phyloP scores from a whole-genome alignment of 768 basidiomycete genomes.

The Collybiopsis confluens region DNA sequence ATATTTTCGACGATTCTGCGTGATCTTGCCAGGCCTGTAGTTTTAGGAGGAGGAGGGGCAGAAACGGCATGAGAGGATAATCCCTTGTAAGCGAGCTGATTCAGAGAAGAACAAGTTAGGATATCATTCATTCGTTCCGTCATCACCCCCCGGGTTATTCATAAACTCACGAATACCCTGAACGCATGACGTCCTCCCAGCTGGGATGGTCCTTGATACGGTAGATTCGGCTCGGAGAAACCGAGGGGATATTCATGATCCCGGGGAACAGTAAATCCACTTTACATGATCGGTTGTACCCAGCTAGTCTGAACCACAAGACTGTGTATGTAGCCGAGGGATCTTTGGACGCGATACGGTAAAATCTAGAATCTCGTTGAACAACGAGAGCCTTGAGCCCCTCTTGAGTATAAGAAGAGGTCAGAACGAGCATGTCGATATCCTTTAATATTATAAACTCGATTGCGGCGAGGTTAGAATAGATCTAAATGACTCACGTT shows the following conservation, averaged over 20 bases:
- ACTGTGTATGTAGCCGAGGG: slow-evolving; percentile 37
- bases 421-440: slow-evolving; percentile 42
- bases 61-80: slow-evolving; percentile 32
- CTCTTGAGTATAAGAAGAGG: slow-evolving; percentile 27
- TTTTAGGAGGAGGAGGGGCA: slow-evolving; percentile 36
- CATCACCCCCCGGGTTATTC: too few species aligned
- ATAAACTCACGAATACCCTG: neutral
- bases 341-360: slow-evolving; percentile 30
- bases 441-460: slow-evolving; percentile 28
- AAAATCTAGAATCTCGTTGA: slow-evolving; percentile 27
- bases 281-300: slow-evolving; percentile 25
- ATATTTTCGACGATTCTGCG: slow-evolving; percentile 20
- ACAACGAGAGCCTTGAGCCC: slow-evolving; percentile 35
- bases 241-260: slow-evolving; percentile 29
- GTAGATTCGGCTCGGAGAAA: slow-evolving; percentile 20
- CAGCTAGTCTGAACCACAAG: slow-evolving; percentile 30
- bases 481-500: slow-evolving; percentile 23
- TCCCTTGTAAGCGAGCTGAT: neutral
- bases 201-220: slow-evolving; percentile 9
- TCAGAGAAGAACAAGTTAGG: neutral
- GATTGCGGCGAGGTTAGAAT: neutral
- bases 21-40: slow-evolving; percentile 41
- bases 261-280: slow-evolving; percentile 36
- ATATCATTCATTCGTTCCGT: too few species aligned
- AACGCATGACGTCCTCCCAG: neutral